Evolutionary conservation across 306 rosid genomes (phyloP).

Genomic region (Vicia sativa): DNA sequence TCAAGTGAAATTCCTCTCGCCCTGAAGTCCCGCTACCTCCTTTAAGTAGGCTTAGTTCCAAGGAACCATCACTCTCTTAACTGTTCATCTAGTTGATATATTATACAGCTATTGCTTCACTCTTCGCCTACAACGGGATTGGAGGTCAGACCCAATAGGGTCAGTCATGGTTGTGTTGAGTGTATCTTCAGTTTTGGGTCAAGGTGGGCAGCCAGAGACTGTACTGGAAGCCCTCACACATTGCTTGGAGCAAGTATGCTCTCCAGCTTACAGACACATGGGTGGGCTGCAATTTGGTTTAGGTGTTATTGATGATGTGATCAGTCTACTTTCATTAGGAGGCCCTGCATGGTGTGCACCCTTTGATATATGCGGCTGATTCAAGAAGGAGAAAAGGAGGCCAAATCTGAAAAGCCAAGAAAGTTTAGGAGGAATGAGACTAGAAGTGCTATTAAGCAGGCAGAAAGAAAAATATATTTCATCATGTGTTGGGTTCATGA

Average conservation of each 20-base stretch:
- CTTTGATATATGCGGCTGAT: conserved; percentile 71
- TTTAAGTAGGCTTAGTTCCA: conserved; percentile 69
- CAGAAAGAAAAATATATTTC: conserved; percentile 75
- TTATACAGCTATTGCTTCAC: conserved; percentile 79
- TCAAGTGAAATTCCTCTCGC: conserved; percentile 60
- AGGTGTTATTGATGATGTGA: conserved; percentile 63
- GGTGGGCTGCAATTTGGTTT: conserved; percentile 79
- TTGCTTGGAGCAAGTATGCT: conserved; percentile 80
- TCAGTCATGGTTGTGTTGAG: conserved; percentile 69
- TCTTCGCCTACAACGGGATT: conserved; percentile 89
- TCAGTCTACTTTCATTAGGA: conserved; percentile 56
- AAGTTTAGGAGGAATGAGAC: conserved; percentile 50
- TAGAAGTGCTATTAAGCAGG: conserved; percentile 63
- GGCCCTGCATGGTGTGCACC: conserved; percentile 63
- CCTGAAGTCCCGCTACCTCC: conserved; percentile 74
- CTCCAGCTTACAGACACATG: conserved; percentile 67
- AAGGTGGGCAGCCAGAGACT: conserved; percentile 66
- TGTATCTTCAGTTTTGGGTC: conserved; percentile 76
- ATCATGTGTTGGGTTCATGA: conserved; percentile 90
- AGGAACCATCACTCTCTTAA: conserved; percentile 71
- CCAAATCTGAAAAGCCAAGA: conserved; percentile 56
- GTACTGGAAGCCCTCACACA: conserved; percentile 68
- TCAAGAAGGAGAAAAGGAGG: conserved; percentile 65
- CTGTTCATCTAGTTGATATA: conserved; percentile 78
- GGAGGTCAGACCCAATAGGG: conserved; percentile 74